Percentiles rank a stretch among this genome's conserved stretches.
phyloP scores from a whole-genome alignment of 352 stramenopile genomes.

The Globisporangium ultimum region DNA sequence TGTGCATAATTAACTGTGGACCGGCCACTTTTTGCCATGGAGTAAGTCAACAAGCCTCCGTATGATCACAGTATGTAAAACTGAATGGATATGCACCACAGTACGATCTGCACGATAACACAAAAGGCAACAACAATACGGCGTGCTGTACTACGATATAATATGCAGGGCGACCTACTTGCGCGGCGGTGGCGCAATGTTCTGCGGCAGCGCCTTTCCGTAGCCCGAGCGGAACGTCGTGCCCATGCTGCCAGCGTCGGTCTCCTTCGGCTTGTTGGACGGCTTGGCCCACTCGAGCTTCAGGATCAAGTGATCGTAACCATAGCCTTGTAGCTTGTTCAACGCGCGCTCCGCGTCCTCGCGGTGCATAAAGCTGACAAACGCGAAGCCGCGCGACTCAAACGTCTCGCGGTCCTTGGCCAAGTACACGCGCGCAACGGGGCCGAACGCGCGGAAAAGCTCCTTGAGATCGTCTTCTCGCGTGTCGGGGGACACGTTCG shows the following conservation, averaged over 20 bases:
- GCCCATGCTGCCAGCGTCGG: conserved; percentile 75
- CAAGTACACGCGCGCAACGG: conserved; percentile 96
- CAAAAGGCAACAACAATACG: too few species aligned
- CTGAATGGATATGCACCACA: conserved; percentile 4
- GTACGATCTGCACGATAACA: too few species aligned
- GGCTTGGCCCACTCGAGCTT: conserved; percentile 99
- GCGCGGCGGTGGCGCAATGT: conserved; percentile 69
- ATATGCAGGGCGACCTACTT: conserved; percentile 40
- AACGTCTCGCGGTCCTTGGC: conserved; percentile 98
- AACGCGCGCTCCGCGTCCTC: conserved; percentile 96
- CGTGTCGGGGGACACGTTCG: conserved; percentile 98
- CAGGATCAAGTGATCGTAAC: conserved; percentile 99
- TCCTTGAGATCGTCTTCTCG: conserved; percentile 98
- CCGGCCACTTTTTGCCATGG: too few species aligned
- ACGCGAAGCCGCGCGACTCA: conserved; percentile 96
- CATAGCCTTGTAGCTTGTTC: conserved; percentile 96
- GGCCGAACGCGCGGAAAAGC: conserved; percentile 96
- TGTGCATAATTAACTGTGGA: too few species aligned
- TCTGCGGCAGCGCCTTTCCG: conserved; percentile 85
- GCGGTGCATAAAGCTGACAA: conserved; percentile 97
- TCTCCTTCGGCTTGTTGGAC: conserved; percentile 79
- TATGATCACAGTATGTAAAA: background rate
- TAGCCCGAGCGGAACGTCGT: conserved; percentile 89
- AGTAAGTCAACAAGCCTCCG: background rate
- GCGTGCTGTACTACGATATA: too few species aligned